These are phyloP conservation scores for Claviceps sp. DNA, from an alignment of 2,329 filamentous ascomycete genomes.

Conservation along the genomic window DNA sequence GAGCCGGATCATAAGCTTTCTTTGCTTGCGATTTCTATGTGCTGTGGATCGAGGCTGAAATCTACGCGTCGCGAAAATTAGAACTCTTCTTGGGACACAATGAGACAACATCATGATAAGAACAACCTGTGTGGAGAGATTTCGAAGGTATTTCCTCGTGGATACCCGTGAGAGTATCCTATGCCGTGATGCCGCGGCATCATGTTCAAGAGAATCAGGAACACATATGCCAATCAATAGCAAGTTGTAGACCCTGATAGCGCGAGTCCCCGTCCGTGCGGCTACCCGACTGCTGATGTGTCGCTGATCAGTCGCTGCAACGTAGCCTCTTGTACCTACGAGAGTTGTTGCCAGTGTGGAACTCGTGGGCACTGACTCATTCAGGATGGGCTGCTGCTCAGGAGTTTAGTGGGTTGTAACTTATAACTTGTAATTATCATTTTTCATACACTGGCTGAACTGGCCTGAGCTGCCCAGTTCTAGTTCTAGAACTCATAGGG, in stretches of 20 bases:
- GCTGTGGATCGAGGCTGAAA: slow-evolving; percentile 76
- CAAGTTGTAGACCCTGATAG: not conserved
- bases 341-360: not conserved
- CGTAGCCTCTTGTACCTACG: not conserved
- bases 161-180: slow-evolving; percentile 76
- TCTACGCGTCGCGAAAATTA: slow-evolving; percentile 9
- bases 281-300: not conserved
- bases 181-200: slow-evolving; percentile 70
- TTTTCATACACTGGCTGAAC: no score
- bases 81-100: not conserved
- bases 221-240: slow-evolving; percentile 15
- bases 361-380: no score
- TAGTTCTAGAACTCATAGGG: no score
- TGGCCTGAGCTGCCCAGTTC: no score
- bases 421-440: no score
- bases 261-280: not conserved
- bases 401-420: no score
- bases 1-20: slow-evolving; percentile 58
- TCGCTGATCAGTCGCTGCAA: not conserved
- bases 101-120: not conserved
- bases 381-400: no score
- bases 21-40: slow-evolving; percentile 56
- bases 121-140: slow-evolving; percentile 74
- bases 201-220: slow-evolving; percentile 40
- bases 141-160: slow-evolving; percentile 64